Evolutionary conservation across 805 yeast genomes (phyloP), one percentile per base, ranked within the genome.

Genomic region (Wickerhamomyces rabaulensis): DNA sequence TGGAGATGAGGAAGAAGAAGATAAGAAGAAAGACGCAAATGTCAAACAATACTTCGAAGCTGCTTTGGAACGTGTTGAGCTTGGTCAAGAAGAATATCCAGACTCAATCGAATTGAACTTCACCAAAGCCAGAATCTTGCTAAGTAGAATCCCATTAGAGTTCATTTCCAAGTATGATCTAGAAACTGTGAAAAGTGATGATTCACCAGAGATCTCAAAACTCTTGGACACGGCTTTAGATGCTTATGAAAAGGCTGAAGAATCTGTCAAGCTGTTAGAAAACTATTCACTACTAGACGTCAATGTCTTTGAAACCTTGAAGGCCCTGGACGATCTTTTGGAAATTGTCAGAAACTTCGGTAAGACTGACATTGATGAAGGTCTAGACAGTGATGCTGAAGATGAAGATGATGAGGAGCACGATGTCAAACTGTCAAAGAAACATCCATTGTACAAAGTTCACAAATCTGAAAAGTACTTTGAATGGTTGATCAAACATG

Each of bases 281-380:
- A 52, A 60, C 12, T 66, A 62, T 47, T 60, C 61, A 1, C 59
- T 68, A 45, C 65, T 72, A 42, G 67, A 69, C 45, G 63, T 63
- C 13, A 73, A 76, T 25, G 69, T 66, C 40, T 73, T 76, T 47
- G 82, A 78, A 47, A 70, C 77, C 27, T 67, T 86, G 52, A 76
- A 78, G 45, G 71, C 79, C 1, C 66, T 82, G 40, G 87, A 85
- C 60, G 92, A 84, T 60, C 66, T 84, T 49, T 64, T 86, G 27
- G 91, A 84, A 47, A 77, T 85, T 49, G 71, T 82, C 27, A 80
- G 78, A 51, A 78, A 80, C 57, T 84, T 85, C 51, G 91, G 89
- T 23, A 69, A 71, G 39, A 75, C 73, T 38, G 66, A 68, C 19
- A 70, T 75, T 22, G 76, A 71, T 26, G 87, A 80, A 54, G 84